Base-by-base conservation (phyloP, 306 rosid genomes). In the Argentina anserina region DNA sequence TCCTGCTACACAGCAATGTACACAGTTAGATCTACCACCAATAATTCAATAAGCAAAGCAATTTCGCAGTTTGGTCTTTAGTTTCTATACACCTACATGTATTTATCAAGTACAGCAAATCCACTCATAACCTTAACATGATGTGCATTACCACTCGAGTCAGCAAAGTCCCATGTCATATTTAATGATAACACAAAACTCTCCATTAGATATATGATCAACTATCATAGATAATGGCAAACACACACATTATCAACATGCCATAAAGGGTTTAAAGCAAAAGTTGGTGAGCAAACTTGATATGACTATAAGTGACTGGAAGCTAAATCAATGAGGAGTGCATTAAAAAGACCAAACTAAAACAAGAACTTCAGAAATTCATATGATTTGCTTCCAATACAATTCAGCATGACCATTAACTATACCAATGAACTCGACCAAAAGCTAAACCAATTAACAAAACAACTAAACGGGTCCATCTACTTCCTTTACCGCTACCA, bases 1-100 rank as follows among this genome's bases (percentile, higher is more conserved):
- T 76, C 58, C 76, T 70, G 69, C 67, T 34, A 34, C 20, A 72
- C 43, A 64, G 21, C 67, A 71, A 71, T 39, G 75, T 39, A 71
- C 41, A 55, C n/a, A 55, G 17, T 71, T 25, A 36, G 25, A 36
- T 56, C 0, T 26, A 17, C 66, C 50, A 52, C 7, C 33, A 2
- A 13, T 18, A 42, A 21, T 63, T 40, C 13, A 40, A 23, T 1
- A 67, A 28, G 29, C 71, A 25, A 29, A 68, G 42, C 3, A 34
- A 33, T 33, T 29, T 31, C 0, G 18, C 20, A 43, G 25, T 46
- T 46, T 49, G 64, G 47, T 52, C 7, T 52, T 53, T 1, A 49
- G 0, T 69, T 61, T 52, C 13, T 52, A 34, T 70, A 23, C 17
- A 36, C 29, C 61, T 47, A 67, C 9, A 47, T 33, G 33, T 13